phyloP scores from a whole-genome alignment of 106 monocot genomes.

The Apostasia ramifera region DNA sequence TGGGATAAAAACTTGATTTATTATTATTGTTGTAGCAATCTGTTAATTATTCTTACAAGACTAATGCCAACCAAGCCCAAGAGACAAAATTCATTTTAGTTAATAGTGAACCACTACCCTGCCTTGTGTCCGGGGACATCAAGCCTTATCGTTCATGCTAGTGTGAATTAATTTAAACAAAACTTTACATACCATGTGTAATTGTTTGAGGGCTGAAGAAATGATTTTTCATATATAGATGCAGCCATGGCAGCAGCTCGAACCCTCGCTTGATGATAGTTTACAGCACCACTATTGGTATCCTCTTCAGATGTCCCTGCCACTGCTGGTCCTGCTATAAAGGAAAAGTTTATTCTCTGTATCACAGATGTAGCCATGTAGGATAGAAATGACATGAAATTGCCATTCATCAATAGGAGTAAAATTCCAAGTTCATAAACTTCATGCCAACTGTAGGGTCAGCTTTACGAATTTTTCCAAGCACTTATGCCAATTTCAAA shows the following conservation, averaged over 20 bases:
- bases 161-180: not conserved
- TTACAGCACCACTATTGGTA: slow-evolving; percentile 17
- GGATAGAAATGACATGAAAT: not conserved
- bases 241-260: slow-evolving; percentile 57
- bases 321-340: slow-evolving; percentile 25
- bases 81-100: too few species aligned
- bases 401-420: not conserved
- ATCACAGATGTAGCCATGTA: not conserved
- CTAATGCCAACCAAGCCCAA: too few species aligned
- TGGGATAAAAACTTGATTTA: too few species aligned
- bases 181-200: slow-evolving; percentile 20
- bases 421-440: not conserved
- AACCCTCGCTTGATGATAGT: slow-evolving; percentile 38
- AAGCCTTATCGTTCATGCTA: not conserved
- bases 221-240: slow-evolving; percentile 53
- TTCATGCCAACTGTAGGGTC: not conserved
- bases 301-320: slow-evolving; percentile 30
- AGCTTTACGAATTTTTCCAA: not conserved
- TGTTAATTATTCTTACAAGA: too few species aligned
- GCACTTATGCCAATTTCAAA: not conserved
- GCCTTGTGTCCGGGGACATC: not conserved
- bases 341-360: not conserved
- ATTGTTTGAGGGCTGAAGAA: slow-evolving; percentile 28
- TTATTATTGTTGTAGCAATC: too few species aligned
- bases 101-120: too few species aligned